Conservation (phyloP, 1,284 basidiomycete genomes). For the Heterobasidion parviporum region DNA sequence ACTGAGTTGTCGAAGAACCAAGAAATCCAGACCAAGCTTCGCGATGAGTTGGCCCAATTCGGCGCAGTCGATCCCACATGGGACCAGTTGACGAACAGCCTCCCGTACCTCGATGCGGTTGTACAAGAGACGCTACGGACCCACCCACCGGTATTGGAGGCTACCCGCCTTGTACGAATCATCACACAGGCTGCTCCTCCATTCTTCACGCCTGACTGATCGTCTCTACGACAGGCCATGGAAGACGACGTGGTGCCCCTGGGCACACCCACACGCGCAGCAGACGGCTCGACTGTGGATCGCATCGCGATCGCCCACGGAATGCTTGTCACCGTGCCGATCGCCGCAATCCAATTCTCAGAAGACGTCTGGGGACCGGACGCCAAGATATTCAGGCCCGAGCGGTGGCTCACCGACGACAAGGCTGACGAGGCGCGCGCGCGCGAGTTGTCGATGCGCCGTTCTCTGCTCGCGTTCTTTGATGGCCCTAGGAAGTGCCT, state of each 20-base stretch:
- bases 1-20: neutral
- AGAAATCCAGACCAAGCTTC: conserved; percentile 29
- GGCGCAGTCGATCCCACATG: conserved; percentile 7
- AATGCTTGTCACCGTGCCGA: conserved; percentile 30
- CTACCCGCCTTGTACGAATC: too few relatives aligned
- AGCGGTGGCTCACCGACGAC: conserved; percentile 19
- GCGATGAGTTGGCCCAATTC: conserved; percentile 28
- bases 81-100: conserved; percentile 20
- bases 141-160: too few relatives aligned
- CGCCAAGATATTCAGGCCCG: conserved; percentile 19
- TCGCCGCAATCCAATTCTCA: conserved; percentile 36
- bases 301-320: conserved; percentile 38
- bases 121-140: too few relatives aligned
- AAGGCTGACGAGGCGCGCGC: conserved; percentile 15
- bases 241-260: conserved; percentile 51
- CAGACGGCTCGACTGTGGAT: conserved; percentile 27
- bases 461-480: conserved; percentile 30
- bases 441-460: conserved; percentile 30
- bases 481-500: conserved; percentile 34
- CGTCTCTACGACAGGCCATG: conserved; percentile 8
- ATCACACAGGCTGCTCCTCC: too few relatives aligned
- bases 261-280: conserved; percentile 28
- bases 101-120: conserved; percentile 19
- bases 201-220: too few relatives aligned
- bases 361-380: conserved; percentile 36